Evolutionary conservation across 805 yeast genomes (phyloP).

Genomic region (Starmerella bombi): DNA sequence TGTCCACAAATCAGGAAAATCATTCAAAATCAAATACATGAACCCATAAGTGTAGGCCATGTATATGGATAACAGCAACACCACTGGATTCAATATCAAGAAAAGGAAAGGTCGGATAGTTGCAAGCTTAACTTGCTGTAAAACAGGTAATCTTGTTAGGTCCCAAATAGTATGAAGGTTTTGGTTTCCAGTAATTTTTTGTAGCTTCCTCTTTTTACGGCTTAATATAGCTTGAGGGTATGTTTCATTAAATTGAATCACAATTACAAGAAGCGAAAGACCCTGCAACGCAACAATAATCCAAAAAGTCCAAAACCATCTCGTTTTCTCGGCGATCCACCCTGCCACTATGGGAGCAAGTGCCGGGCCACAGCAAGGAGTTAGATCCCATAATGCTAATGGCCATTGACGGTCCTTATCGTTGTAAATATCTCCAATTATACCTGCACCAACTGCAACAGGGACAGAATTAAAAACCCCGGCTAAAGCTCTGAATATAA

Average conservation of each 20-base stretch:
- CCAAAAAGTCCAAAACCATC: conserved; percentile 56
- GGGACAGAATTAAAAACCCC: conserved; percentile 57
- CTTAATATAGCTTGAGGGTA: conserved; percentile 42
- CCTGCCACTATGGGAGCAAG: conserved; percentile 37
- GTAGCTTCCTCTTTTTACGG: conserved; percentile 35
- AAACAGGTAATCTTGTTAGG: conserved; percentile 15
- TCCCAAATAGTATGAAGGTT: conserved; percentile 48
- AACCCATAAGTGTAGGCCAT: conserved; percentile 55
- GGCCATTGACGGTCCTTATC: conserved; percentile 40
- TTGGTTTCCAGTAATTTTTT: conserved; percentile 41
- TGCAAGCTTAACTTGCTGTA: conserved; percentile 28
- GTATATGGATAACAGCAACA: conserved; percentile 45
- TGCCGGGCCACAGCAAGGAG: conserved; percentile 50
- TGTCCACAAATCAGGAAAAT: conserved; percentile 43
- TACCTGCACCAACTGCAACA: conserved; percentile 54
- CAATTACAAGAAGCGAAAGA: conserved; percentile 34
- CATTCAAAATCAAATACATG: conserved; percentile 46
- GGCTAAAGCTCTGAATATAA: conserved; percentile 45
- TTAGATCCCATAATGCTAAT: conserved; percentile 42
- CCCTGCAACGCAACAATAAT: conserved; percentile 42
- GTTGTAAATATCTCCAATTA: conserved; percentile 45
- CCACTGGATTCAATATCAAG: conserved; percentile 48
- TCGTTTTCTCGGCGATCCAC: conserved; percentile 36
- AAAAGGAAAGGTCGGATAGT: conserved; percentile 42
- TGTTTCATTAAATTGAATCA: conserved; percentile 41